phyloP scores from a whole-genome alignment of 495 filamentous ascomycete genomes.

The Pseudoneurospora amorphoporcata region DNA sequence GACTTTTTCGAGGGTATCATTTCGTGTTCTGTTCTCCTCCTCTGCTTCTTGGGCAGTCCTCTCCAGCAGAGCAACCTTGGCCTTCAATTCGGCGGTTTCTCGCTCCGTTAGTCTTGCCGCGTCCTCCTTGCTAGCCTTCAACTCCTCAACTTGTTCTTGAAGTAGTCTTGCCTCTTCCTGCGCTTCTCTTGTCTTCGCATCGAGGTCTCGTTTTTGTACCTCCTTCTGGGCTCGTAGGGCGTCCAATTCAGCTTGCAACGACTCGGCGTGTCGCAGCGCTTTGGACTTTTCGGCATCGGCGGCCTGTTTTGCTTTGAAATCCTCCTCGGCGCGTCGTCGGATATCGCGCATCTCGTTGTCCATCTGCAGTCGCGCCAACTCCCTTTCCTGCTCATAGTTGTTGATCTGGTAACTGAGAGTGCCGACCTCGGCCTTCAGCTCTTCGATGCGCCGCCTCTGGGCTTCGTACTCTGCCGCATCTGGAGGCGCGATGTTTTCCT shows the following conservation, averaged over 20 bases:
- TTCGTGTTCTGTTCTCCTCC: slow-evolving; percentile 56
- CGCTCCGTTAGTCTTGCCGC: slow-evolving; percentile 62
- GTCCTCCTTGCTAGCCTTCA: slow-evolving; percentile 56
- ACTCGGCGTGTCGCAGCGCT: slow-evolving; percentile 60
- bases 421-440: slow-evolving; percentile 45
- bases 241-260: slow-evolving; percentile 59
- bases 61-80: slow-evolving; percentile 56
- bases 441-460: slow-evolving; percentile 38
- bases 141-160: slow-evolving; percentile 71
- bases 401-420: slow-evolving; percentile 43
- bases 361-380: slow-evolving; percentile 60
- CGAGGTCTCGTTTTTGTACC: slow-evolving; percentile 47
- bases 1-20: slow-evolving; percentile 47
- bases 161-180: slow-evolving; percentile 62
- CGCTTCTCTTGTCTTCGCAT: slow-evolving; percentile 57
- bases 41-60: slow-evolving; percentile 60
- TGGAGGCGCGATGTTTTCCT: slow-evolving; percentile 37
- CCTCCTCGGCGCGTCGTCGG: slow-evolving; percentile 65
- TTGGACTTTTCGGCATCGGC: slow-evolving; percentile 59
- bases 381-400: slow-evolving; percentile 79
- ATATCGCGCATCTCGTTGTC: slow-evolving; percentile 74
- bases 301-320: slow-evolving; percentile 72
- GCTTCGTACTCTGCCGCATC: slow-evolving; percentile 43
- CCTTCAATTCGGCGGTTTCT: slow-evolving; percentile 58
- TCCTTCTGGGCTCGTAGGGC: slow-evolving; percentile 47